Conservation (phyloP, 1,284 basidiomycete genomes). For the Ustilago trichophora region DNA sequence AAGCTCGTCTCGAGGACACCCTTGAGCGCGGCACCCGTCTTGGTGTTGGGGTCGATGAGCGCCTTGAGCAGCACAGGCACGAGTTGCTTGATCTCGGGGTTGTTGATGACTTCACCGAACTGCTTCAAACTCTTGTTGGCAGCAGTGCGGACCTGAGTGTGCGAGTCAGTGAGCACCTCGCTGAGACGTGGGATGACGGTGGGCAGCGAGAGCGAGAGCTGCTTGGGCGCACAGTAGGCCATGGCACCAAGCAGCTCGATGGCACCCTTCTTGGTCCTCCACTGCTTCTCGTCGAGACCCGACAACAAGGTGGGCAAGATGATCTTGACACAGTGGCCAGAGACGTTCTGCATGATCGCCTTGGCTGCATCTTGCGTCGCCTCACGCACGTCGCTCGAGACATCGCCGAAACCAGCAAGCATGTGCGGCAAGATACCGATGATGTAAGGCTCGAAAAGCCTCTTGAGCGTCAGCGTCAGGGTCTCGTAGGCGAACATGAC, state of each 20-base stretch:
- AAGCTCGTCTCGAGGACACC: constrained; percentile 92
- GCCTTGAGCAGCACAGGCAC: constrained; percentile 94
- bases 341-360: constrained; percentile 91
- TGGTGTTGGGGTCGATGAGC: constrained; percentile 87
- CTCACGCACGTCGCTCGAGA: constrained; percentile 87
- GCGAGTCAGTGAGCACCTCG: constrained; percentile 94
- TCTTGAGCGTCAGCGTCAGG: constrained; percentile 83
- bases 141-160: constrained; percentile 90
- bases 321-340: constrained; percentile 76
- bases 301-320: constrained; percentile 89
- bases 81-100: constrained; percentile 84
- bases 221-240: constrained; percentile 96
- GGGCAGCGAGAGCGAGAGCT: constrained; percentile 92
- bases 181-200: constrained; percentile 96
- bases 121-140: constrained; percentile 96
- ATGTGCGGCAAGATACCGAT: constrained; percentile 84
- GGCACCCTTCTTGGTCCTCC: constrained; percentile 97
- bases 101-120: constrained; percentile 79
- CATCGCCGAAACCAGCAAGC: constrained; percentile 88
- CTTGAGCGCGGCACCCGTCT: constrained; percentile 84
- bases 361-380: constrained; percentile 91
- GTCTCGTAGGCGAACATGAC: constrained; percentile 91
- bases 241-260: constrained; percentile 98
- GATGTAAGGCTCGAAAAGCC: constrained; percentile 94
- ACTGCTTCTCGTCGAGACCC: constrained; percentile 97